A percentile compares a stretch with the other conserved stretches of the same genome.
phyloP scores from a whole-genome alignment of 108 stramenopile genomes.

The Hondaea fermentalgiana region DNA sequence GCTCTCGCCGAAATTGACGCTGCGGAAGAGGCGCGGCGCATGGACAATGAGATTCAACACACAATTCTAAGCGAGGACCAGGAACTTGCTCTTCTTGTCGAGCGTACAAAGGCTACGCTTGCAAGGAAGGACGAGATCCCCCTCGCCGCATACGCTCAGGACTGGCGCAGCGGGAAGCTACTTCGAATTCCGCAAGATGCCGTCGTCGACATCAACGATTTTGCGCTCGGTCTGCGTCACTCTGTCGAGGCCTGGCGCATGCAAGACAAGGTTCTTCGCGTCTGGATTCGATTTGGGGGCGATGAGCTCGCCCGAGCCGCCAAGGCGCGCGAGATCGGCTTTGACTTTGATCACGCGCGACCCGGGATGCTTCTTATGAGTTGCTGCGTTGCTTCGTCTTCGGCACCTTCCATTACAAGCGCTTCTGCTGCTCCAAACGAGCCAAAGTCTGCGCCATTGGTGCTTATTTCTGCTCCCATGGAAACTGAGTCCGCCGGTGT shows the following conservation, averaged over 20 bases:
- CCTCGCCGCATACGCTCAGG: not conserved
- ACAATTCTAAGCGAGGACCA: not conserved
- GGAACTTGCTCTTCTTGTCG: not conserved
- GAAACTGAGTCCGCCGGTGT: no score
- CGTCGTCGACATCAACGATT: not conserved
- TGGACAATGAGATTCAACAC: not conserved
- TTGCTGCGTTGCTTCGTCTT: not conserved
- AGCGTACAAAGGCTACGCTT: not conserved
- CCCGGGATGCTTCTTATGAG: slow-evolving; percentile 5
- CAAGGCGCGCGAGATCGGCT: not conserved
- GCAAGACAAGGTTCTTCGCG: not conserved
- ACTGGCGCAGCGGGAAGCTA: not conserved
- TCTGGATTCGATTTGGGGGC: not conserved
- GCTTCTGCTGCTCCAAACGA: not conserved
- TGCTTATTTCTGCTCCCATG: no score
- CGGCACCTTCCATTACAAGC: not conserved
- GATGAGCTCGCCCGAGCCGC: not conserved
- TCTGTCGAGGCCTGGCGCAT: slow-evolving; percentile 4
- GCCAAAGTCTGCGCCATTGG: no score
- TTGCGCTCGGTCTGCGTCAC: not conserved
- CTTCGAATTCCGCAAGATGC: not conserved
- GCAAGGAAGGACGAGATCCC: not conserved
- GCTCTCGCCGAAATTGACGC: not conserved
- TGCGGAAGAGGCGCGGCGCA: not conserved
- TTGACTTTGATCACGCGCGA: slow-evolving; percentile 14